phyloP scores from a whole-genome alignment of 2,329 filamentous ascomycete genomes.

The Diaporthe sp. region DNA sequence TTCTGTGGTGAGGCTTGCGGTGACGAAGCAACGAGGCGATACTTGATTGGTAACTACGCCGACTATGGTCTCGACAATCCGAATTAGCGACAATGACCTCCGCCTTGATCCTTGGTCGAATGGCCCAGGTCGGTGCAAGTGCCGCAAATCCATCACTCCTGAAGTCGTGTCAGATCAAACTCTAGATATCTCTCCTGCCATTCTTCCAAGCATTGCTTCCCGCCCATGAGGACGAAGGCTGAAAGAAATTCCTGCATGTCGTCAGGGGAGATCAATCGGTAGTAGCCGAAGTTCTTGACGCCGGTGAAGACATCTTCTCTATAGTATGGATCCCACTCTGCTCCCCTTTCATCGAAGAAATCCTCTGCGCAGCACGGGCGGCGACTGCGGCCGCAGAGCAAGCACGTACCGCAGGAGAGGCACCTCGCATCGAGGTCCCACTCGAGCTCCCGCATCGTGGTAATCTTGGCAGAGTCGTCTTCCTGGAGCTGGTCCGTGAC shows the following conservation, averaged over 20 bases:
- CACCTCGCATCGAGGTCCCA: conserved; percentile 18
- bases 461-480: not conserved
- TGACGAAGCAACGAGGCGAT: not conserved
- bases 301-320: not conserved
- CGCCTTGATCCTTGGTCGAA: not conserved
- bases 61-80: too few species aligned
- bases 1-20: not conserved
- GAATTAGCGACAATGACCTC: not conserved
- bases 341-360: not conserved
- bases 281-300: not conserved
- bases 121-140: too few species aligned
- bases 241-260: not conserved
- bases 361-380: not conserved
- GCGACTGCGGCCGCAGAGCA: not conserved
- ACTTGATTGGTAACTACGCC: not conserved
- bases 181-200: not conserved
- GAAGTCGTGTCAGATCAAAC: not conserved
- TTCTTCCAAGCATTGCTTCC: not conserved
- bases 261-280: not conserved
- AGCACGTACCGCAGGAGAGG: not conserved
- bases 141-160: not conserved
- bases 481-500: conserved; percentile 16
- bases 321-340: not conserved
- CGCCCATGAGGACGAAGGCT: not conserved
- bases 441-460: conserved; percentile 13